Conservation (phyloP, 2,329 filamentous ascomycete species). For the Aspergillus tanneri region DNA sequence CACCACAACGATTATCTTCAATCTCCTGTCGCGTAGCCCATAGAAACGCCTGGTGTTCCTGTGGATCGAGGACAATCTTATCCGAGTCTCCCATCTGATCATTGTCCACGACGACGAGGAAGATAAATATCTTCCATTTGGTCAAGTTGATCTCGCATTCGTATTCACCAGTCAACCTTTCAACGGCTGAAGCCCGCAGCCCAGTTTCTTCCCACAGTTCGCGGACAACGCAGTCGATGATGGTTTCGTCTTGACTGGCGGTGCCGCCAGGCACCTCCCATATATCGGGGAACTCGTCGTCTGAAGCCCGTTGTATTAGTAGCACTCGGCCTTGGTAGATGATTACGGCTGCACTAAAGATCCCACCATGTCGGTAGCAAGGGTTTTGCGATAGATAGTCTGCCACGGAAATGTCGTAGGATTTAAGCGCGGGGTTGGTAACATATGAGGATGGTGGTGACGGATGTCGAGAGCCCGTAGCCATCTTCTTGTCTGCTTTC, state of each 20-base stretch:
- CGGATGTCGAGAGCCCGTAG: no score
- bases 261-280: not conserved
- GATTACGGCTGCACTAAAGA: not conserved
- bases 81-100: not conserved
- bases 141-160: not conserved
- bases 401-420: no score
- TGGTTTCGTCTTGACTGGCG: not conserved
- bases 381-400: not conserved
- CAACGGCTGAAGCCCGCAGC: not conserved
- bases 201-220: not conserved
- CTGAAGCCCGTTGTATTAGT: not conserved
- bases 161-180: not conserved
- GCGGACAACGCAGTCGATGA: not conserved
- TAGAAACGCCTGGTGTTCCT: not conserved
- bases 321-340: not conserved
- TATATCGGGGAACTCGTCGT: not conserved
- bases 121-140: not conserved
- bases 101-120: not conserved
- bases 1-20: not conserved
- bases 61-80: not conserved
- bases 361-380: not conserved
- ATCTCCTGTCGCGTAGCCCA: not conserved
- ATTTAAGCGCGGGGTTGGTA: no score
- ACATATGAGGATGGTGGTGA: no score
- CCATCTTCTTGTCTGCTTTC: no score